Conservation (phyloP, 1,284 basidiomycete genomes). For the Phlebopus sp. region DNA sequence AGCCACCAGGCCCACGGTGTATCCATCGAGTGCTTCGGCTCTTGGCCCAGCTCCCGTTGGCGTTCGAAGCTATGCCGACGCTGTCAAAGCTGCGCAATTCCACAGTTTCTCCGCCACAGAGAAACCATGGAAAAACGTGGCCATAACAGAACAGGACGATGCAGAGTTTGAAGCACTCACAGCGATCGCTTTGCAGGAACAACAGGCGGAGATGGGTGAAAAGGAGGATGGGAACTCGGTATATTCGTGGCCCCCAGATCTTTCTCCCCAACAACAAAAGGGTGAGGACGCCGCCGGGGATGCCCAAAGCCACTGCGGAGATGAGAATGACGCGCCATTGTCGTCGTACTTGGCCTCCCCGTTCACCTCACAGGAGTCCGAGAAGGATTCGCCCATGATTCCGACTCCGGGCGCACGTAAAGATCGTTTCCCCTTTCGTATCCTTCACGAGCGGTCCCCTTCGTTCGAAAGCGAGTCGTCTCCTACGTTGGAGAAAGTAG, state of each 20-base stretch:
- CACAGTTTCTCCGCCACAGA: background rate
- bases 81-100: background rate
- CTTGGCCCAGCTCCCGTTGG: background rate
- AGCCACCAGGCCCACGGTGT: constrained; percentile 2
- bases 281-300: background rate
- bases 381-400: constrained; percentile 6
- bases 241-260: constrained; percentile 23
- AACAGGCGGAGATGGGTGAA: background rate
- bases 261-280: background rate
- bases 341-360: constrained; percentile 16
- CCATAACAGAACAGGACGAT: constrained; percentile 27
- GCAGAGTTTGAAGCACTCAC: constrained; percentile 15
- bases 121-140: constrained; percentile 31
- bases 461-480: background rate
- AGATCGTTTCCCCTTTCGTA: background rate
- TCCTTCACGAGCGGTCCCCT: background rate
- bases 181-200: background rate
- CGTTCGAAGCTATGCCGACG: background rate
- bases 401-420: background rate
- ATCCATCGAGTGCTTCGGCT: background rate
- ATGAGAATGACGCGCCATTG: constrained; percentile 6
- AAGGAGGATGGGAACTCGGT: constrained; percentile 9
- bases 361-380: constrained; percentile 4
- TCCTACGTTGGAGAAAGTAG: constrained; percentile 3
- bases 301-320: background rate